A percentile compares a stretch with the other conserved stretches of the same genome.
Evolutionary conservation across 345 rosid genomes (phyloP).

Genomic region (Arabis hirsuta): DNA sequence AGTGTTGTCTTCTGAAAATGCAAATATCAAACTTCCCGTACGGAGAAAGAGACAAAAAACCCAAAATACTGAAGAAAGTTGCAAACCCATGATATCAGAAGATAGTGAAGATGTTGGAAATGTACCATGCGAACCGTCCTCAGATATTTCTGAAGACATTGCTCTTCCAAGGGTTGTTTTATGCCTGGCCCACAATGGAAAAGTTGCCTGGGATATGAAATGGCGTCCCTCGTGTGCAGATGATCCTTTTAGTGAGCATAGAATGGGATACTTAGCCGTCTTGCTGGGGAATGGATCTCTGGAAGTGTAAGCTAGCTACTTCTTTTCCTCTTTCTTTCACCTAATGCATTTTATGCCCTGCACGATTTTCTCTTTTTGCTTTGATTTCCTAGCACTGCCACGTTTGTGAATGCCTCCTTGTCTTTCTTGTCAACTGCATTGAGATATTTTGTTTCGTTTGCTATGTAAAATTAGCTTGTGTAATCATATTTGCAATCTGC

Average conservation of each 20-base stretch:
- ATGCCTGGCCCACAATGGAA: slow-evolving; percentile 90
- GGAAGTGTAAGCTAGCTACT: slow-evolving; percentile 77
- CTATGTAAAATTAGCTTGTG: slow-evolving; percentile 3
- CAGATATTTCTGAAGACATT: slow-evolving; percentile 50
- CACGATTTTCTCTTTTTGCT: not conserved
- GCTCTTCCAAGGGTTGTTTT: slow-evolving; percentile 73
- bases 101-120: slow-evolving; percentile 37
- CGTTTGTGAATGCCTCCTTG: not conserved
- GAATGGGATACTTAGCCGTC: slow-evolving; percentile 93
- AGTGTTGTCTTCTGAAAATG: slow-evolving; percentile 41
- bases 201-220: slow-evolving; percentile 93
- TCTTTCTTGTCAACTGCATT: slow-evolving; percentile 6
- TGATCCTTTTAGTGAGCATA: slow-evolving; percentile 54
- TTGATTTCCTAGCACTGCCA: not conserved
- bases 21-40: slow-evolving; percentile 40
- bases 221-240: slow-evolving; percentile 64
- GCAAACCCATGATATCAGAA: slow-evolving; percentile 34
- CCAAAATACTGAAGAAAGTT: slow-evolving; percentile 37
- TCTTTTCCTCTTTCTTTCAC: slow-evolving; percentile 6
- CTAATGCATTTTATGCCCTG: not conserved
- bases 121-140: slow-evolving; percentile 36
- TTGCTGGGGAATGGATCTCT: slow-evolving; percentile 88
- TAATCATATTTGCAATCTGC: slow-evolving; percentile 1
- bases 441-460: not conserved
- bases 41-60: slow-evolving; percentile 45